Conservation (phyloP, 106 monocot genomes). For the Dendrobium officinale region DNA sequence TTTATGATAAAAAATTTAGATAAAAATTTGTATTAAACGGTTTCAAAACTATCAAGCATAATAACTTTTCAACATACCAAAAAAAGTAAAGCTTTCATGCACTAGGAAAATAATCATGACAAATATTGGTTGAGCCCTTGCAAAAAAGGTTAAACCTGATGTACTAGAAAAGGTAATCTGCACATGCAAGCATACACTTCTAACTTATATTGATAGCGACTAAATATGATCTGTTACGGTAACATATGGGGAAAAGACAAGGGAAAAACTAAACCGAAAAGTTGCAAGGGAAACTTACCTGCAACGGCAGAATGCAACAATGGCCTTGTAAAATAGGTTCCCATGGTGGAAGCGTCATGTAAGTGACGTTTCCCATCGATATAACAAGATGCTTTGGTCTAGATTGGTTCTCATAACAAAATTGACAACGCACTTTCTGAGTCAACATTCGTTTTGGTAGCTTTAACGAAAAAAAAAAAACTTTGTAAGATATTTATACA, state of each 20-base stretch:
- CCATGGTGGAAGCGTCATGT: constrained; percentile 77
- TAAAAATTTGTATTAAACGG: background rate
- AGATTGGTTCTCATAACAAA: constrained; percentile 83
- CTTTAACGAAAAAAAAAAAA: no score
- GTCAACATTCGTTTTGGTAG: constrained; percentile 32
- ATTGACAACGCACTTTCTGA: constrained; percentile 73
- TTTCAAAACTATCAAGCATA: background rate
- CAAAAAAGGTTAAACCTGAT: background rate
- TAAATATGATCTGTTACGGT: background rate
- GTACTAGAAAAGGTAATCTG: background rate
- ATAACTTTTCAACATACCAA: background rate
- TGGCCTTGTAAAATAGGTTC: constrained; percentile 79
- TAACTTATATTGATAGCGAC: background rate
- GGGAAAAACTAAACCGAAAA: background rate
- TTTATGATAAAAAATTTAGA: background rate
- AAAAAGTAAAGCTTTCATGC: no score
- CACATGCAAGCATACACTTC: background rate
- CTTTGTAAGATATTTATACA: no score
- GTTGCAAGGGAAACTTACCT: constrained; percentile 24
- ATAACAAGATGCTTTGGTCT: constrained; percentile 83
- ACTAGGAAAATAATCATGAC: no score
- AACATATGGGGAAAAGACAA: background rate
- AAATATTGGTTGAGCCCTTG: no score
- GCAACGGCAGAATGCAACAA: constrained; percentile 85
- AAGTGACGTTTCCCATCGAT: constrained; percentile 79